Percentiles rank a stretch among this genome's conserved stretches.
phyloP scores from a whole-genome alignment of 257 asterid species.

The Solanum bukasovii region DNA sequence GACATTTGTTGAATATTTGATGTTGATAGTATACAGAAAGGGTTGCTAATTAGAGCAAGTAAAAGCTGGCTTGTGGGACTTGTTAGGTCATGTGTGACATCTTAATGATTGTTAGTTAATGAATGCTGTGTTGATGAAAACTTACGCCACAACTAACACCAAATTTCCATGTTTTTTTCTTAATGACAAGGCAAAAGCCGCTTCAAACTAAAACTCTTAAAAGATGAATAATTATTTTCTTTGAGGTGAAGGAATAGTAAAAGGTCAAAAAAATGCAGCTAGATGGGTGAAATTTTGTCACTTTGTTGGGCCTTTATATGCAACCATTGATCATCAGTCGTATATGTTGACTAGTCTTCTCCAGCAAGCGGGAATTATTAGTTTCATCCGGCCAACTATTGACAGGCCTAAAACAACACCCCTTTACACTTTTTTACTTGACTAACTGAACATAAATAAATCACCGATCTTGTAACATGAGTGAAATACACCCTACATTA shows the following conservation, averaged over 20 bases:
- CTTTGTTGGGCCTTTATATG: neutral
- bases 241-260: neutral
- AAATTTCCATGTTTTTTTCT: neutral
- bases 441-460: too few relatives aligned
- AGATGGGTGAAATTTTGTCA: neutral
- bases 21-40: neutral
- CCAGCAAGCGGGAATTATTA: neutral
- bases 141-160: neutral
- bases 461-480: fast-evolving
- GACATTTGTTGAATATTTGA: neutral
- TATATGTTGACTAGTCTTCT: neutral
- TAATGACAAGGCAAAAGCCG: neutral
- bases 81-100: neutral
- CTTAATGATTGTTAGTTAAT: neutral
- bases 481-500: too few relatives aligned
- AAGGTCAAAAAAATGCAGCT: neutral
- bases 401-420: fast-evolving
- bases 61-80: neutral
- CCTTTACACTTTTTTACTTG: too few relatives aligned
- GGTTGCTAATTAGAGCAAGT: neutral
- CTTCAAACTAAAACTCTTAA: neutral
- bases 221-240: neutral
- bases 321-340: neutral
- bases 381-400: neutral
- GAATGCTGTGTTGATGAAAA: neutral